These are phyloP conservation scores for Pezicula carpinea DNA, from an alignment of 2,329 filamentous ascomycete genomes.

Conservation along the genomic window DNA sequence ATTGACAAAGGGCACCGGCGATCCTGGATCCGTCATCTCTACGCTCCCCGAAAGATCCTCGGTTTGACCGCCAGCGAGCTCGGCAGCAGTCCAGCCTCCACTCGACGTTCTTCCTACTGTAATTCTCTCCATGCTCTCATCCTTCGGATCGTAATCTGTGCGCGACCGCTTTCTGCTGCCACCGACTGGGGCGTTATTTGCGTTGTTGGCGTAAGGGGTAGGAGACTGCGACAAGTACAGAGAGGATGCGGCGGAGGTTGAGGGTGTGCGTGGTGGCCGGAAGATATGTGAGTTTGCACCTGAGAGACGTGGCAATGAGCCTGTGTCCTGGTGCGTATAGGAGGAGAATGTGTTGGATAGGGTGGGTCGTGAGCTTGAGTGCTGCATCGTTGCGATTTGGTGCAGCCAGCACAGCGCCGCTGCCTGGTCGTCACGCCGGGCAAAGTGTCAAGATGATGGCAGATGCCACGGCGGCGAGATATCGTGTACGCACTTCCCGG, in stretches of 20 bases:
- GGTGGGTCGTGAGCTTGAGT: constrained; percentile 17
- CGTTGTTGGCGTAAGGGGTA: constrained; percentile 1
- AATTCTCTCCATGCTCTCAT: constrained; percentile 4
- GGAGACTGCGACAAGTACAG: constrained; percentile 24
- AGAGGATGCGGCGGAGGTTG: constrained; percentile 30
- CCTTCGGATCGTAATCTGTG: constrained; percentile 8
- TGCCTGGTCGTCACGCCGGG: too few species aligned
- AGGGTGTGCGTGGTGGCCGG: constrained; percentile 36
- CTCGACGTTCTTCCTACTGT: constrained; percentile 8
- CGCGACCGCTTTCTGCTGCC: constrained; percentile 15
- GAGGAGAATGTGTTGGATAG: constrained; percentile 20
- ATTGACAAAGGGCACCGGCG: constrained; percentile 42
- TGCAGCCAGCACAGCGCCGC: too few species aligned
- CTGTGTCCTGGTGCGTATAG: constrained; percentile 12
- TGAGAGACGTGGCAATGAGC: constrained; percentile 18
- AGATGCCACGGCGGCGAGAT: too few species aligned
- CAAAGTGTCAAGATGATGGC: too few species aligned
- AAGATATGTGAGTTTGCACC: constrained; percentile 35
- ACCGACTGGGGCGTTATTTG: not conserved
- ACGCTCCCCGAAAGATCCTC: not conserved
- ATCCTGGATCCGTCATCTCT: constrained; percentile 12
- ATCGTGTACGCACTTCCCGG: too few species aligned
- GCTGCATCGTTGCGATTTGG: not conserved
- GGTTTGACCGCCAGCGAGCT: not conserved
- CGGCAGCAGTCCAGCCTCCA: constrained; percentile 2